Evolutionary conservation across 768 basidiomycete genomes (phyloP).

Genomic region (Tephrocybe rancida): DNA sequence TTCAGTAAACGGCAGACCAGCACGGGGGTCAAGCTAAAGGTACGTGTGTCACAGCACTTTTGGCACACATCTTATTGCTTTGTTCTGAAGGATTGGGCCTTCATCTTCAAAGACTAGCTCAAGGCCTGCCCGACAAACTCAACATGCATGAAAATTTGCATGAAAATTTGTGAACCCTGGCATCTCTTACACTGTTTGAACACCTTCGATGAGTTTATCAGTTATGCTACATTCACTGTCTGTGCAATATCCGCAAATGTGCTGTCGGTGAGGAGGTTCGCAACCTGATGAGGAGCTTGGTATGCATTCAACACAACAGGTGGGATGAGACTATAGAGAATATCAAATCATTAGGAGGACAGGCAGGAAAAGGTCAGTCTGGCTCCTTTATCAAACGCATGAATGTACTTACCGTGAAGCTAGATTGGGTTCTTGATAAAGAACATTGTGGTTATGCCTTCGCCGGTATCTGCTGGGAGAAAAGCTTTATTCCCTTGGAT

Average conservation of each 20-base stretch:
- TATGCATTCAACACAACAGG: conserved; percentile 21
- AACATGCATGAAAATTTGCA: conserved; percentile 25
- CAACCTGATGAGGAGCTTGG: conserved; percentile 23
- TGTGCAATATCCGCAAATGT: conserved; percentile 21
- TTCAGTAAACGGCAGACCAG: conserved; percentile 20
- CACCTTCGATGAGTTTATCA: conserved; percentile 22
- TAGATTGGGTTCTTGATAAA: conserved; percentile 23
- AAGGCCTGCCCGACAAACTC: neutral
- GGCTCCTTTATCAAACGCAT: too few relatives aligned
- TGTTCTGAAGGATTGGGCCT: conserved; percentile 26
- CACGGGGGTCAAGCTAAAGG: conserved; percentile 25
- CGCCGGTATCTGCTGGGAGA: conserved; percentile 19
- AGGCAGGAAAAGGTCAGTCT: conserved; percentile 11
- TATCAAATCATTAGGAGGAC: conserved; percentile 19
- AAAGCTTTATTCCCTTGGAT: conserved; percentile 19
- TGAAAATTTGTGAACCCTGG: neutral
- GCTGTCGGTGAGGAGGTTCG: conserved; percentile 11
- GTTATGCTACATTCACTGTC: conserved; percentile 19
- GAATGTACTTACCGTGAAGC: too few relatives aligned
- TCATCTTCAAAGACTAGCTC: conserved; percentile 16
- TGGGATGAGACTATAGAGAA: conserved; percentile 20
- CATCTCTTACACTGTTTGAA: conserved; percentile 19
- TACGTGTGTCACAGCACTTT: neutral
- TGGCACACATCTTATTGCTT: too few relatives aligned
- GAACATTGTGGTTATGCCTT: conserved; percentile 11